Evolutionary conservation across 257 asterid species (phyloP).

Genomic region (Ocimum tenuiflorum): DNA sequence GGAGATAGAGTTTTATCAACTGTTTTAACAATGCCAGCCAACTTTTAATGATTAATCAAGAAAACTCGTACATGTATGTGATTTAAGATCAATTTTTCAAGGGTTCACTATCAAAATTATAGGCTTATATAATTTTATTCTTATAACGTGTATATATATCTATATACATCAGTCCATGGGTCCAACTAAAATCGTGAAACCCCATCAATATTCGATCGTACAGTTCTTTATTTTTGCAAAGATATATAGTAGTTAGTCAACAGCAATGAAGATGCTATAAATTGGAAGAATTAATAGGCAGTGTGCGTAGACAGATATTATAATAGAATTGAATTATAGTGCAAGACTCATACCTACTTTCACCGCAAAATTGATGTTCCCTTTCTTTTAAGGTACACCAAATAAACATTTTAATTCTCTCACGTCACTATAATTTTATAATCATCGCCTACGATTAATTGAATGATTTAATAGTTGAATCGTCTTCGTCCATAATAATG

Average conservation of each 20-base stretch:
- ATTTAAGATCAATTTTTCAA: too few species aligned
- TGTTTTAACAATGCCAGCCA: too few species aligned
- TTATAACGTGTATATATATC: too few species aligned
- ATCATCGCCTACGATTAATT: constrained; percentile 6
- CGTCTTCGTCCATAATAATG: too few species aligned
- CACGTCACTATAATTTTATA: neutral
- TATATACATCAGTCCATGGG: too few species aligned
- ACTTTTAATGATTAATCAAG: too few species aligned
- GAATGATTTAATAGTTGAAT: constrained; percentile 2
- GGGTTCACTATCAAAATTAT: too few species aligned
- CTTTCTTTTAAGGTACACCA: constrained; percentile 13
- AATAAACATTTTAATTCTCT: too few species aligned
- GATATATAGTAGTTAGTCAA: constrained; percentile 4
- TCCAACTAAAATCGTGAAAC: neutral
- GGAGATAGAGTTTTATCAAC: too few species aligned
- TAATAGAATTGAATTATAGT: constrained; percentile 20
- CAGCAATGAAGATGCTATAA: constrained; percentile 22
- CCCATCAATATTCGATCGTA: neutral
- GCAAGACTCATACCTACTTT: too few species aligned
- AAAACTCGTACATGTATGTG: too few species aligned
- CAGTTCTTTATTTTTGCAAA: neutral
- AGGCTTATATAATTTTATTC: too few species aligned
- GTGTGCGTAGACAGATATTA: neutral
- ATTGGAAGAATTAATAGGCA: constrained; percentile 12
- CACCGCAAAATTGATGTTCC: constrained; percentile 8